These are phyloP conservation scores for Cyberlindnera mississippiensis DNA, from an alignment of 805 yeast species.

Conservation along the genomic window DNA sequence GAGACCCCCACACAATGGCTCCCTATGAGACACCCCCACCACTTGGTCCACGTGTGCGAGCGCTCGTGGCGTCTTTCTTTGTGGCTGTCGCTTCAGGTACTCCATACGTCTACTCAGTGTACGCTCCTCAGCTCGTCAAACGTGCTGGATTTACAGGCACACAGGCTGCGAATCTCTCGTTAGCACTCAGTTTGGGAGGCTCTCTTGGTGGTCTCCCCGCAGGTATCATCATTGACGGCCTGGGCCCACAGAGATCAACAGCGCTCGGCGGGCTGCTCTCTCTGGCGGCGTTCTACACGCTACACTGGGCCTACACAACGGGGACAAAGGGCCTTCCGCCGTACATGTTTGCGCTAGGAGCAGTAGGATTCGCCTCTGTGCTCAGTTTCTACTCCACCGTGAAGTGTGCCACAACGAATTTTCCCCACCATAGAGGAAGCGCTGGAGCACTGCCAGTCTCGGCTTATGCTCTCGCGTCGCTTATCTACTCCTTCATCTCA, in stretches of 20 bases:
- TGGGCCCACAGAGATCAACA: slow-evolving; percentile 53
- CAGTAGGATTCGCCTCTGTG: slow-evolving; percentile 64
- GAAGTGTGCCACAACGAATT: slow-evolving; percentile 49
- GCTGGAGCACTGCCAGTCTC: slow-evolving; percentile 30
- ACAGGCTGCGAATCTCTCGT: slow-evolving; percentile 60
- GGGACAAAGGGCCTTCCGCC: slow-evolving; percentile 36
- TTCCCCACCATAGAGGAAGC: slow-evolving; percentile 58
- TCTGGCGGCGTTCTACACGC: slow-evolving; percentile 48
- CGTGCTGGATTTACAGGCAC: slow-evolving; percentile 54
- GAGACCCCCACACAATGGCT: slow-evolving; percentile 2
- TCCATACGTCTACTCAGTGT: slow-evolving; percentile 70
- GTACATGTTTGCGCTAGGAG: slow-evolving; percentile 45
- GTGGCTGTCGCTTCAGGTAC: slow-evolving; percentile 71
- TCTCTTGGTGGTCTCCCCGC: slow-evolving; percentile 69
- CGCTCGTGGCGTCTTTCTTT: slow-evolving; percentile 28
- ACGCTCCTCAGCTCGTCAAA: slow-evolving; percentile 64
- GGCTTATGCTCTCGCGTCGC: slow-evolving; percentile 63
- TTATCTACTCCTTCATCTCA: slow-evolving; percentile 56
- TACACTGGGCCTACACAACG: slow-evolving; percentile 44
- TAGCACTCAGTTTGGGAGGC: slow-evolving; percentile 60
- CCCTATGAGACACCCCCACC: slow-evolving; percentile 5
- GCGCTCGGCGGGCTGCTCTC: slow-evolving; percentile 52
- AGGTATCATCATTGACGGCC: slow-evolving; percentile 60
- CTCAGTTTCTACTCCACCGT: slow-evolving; percentile 55
- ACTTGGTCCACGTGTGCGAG: slow-evolving; percentile 9